These are phyloP conservation scores for Sedum album DNA, from an alignment of 164 flowering plant genomes.

Conservation along the genomic window DNA sequence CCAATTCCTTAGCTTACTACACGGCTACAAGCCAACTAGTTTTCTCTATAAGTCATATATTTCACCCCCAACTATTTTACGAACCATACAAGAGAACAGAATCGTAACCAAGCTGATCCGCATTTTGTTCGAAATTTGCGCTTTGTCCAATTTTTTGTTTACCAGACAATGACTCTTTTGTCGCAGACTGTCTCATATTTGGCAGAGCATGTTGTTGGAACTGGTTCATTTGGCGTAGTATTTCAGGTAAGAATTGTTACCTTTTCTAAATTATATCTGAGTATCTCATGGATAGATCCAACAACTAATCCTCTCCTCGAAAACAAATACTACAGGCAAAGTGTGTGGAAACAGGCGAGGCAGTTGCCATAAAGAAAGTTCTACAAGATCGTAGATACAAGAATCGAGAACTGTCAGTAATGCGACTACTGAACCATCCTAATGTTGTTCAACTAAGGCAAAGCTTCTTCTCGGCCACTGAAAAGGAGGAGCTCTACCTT, in stretches of 20 bases:
- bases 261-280: neutral
- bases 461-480: slow-evolving; percentile 6
- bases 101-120: neutral
- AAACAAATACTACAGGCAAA: neutral
- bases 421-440: slow-evolving; percentile 2
- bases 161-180: neutral
- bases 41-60: neutral
- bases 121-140: neutral
- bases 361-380: slow-evolving; percentile 4
- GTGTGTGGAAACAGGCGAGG: slow-evolving; percentile 3
- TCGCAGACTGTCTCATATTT: neutral
- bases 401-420: slow-evolving; percentile 1
- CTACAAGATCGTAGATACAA: slow-evolving; percentile 3
- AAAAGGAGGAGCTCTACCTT: slow-evolving; percentile 2
- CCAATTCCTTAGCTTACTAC: neutral
- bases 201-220: slow-evolving; percentile 5
- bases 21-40: neutral
- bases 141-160: too few relatives aligned
- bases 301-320: neutral
- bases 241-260: neutral
- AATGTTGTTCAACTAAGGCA: slow-evolving; percentile 5
- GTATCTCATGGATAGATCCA: neutral
- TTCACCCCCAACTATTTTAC: neutral
- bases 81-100: neutral
- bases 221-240: slow-evolving; percentile 5